These are phyloP conservation scores for Huntiella decipiens DNA, from an alignment of 2,329 filamentous ascomycete genomes.

Conservation along the genomic window DNA sequence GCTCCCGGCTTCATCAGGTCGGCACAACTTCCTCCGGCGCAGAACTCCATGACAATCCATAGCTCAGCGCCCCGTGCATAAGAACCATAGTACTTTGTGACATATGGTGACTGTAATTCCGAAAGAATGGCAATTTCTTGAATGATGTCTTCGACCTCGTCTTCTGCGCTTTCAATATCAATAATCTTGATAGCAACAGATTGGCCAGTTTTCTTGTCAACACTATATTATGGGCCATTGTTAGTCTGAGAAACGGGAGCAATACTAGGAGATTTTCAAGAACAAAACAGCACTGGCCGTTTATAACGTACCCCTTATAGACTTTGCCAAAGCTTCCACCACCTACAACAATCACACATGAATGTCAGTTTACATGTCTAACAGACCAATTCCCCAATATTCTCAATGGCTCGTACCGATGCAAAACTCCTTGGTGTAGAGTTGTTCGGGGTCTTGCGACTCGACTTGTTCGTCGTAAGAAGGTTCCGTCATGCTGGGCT, in stretches of 20 bases:
- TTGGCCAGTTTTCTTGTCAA: slow-evolving; percentile 83
- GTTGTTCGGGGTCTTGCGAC: slow-evolving; percentile 62
- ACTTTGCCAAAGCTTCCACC: slow-evolving; percentile 97
- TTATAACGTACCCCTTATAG: slow-evolving; percentile 63
- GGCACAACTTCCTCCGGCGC: slow-evolving; percentile 86
- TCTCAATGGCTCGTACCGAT: slow-evolving; percentile 38
- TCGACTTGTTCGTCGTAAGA: slow-evolving; percentile 30
- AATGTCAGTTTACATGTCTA: slow-evolving; percentile 4
- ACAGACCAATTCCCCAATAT: background rate
- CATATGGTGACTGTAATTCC: slow-evolving; percentile 85
- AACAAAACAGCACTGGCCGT: background rate
- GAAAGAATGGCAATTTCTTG: slow-evolving; percentile 96
- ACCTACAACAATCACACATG: slow-evolving; percentile 29
- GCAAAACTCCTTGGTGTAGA: slow-evolving; percentile 86
- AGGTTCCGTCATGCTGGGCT: slow-evolving; percentile 26
- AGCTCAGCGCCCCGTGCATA: slow-evolving; percentile 90
- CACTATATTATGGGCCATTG: slow-evolving; percentile 27
- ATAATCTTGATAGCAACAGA: slow-evolving; percentile 97
- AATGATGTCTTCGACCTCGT: slow-evolving; percentile 98
- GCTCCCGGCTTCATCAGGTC: slow-evolving; percentile 87
- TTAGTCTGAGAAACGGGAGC: too few relatives aligned
- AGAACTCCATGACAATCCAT: slow-evolving; percentile 99
- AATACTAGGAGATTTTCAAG: too few relatives aligned
- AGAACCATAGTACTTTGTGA: slow-evolving; percentile 94
- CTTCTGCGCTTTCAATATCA: slow-evolving; percentile 95